Conservation (phyloP, 129 eudicot genomes). For the Tanacetum coccineum region DNA sequence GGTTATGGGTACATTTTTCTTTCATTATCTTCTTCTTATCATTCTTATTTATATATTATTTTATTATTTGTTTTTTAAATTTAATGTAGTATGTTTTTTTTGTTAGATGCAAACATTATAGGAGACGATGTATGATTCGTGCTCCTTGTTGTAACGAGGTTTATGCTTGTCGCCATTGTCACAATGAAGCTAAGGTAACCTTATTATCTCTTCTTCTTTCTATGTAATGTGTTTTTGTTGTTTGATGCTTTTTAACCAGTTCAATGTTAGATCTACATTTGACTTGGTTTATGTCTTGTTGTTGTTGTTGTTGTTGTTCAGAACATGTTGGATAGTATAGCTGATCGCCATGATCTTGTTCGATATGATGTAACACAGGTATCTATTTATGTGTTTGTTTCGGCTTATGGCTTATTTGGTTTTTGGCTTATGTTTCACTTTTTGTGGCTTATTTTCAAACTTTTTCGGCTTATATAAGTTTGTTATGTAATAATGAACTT, state of each 20-base stretch:
- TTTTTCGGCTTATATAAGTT: too few species aligned
- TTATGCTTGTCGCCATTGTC: conserved; percentile 94
- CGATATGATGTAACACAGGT: conserved; percentile 75
- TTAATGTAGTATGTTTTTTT: background rate
- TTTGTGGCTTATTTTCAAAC: too few species aligned
- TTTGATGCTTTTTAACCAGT: too few species aligned
- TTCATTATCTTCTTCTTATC: background rate
- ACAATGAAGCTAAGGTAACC: conserved; percentile 80
- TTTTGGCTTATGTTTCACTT: too few species aligned
- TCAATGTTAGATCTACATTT: conserved; percentile 21
- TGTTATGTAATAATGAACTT: too few species aligned
- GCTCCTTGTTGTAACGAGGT: conserved; percentile 98
- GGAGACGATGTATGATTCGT: conserved; percentile 91
- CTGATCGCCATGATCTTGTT: conserved; percentile 81
- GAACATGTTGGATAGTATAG: conserved; percentile 53
- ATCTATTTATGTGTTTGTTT: too few species aligned
- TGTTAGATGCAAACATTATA: conserved; percentile 83
- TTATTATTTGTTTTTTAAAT: too few species aligned
- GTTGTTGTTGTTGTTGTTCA: conserved; percentile 33
- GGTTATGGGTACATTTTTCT: too few species aligned
- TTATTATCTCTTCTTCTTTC: background rate
- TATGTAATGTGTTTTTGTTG: background rate
- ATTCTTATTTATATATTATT: background rate
- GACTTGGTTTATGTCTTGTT: background rate
- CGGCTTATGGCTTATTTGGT: too few species aligned